These are phyloP conservation scores for Euphorbia corollata DNA, from an alignment of 441 rosid genomes.

Conservation along the genomic window DNA sequence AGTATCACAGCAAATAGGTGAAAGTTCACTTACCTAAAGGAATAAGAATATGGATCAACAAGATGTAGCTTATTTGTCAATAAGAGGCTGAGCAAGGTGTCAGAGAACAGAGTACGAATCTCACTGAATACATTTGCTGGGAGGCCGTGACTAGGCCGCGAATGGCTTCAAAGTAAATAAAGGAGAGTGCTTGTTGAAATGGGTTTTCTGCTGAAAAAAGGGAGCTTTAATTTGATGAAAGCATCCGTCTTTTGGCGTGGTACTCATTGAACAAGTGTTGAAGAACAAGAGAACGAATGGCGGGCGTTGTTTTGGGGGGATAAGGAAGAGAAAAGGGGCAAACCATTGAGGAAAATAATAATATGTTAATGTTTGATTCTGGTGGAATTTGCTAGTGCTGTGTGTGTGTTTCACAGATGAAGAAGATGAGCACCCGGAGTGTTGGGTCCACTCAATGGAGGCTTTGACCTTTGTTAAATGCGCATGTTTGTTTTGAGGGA, in stretches of 20 bases:
- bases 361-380: background rate
- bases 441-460: background rate
- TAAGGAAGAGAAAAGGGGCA: background rate
- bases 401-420: background rate
- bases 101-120: no score
- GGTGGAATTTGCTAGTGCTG: background rate
- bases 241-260: no score
- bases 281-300: background rate
- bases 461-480: slow-evolving; percentile 1
- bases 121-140: no score
- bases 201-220: background rate
- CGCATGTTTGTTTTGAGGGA: background rate
- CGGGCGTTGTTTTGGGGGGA: background rate
- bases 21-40: background rate
- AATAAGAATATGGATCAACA: background rate
- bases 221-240: background rate
- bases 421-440: background rate
- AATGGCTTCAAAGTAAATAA: background rate
- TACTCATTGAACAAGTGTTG: background rate
- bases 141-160: no score
- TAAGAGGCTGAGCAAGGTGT: no score
- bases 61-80: no score
- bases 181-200: background rate
- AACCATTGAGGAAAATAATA: background rate
- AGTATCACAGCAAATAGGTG: background rate